Percentiles rank a stretch among this genome's conserved stretches.
These are phyloP conservation scores for Aspergillus awamori DNA, from an alignment of 2,329 filamentous ascomycete species.

Conservation along the genomic window DNA sequence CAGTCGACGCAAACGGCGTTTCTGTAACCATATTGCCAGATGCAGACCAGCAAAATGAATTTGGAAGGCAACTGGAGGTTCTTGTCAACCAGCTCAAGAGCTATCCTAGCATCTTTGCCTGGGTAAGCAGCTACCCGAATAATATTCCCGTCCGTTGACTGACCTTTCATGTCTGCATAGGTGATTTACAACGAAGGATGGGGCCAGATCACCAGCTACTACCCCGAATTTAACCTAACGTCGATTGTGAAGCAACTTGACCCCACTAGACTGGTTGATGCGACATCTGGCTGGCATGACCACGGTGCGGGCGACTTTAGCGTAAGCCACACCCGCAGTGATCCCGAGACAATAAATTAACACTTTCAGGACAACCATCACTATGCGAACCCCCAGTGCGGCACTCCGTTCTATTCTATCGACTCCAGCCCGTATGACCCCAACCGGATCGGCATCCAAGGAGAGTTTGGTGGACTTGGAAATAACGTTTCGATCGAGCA, in stretches of 20 bases:
- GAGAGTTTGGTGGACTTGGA: constrained; percentile 72
- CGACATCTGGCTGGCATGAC: constrained; percentile 68
- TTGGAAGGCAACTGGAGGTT: constrained; percentile 64
- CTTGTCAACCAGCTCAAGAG: constrained; percentile 65
- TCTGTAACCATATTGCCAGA: constrained; percentile 35
- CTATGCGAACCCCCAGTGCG: constrained; percentile 72
- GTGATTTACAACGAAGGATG: constrained; percentile 74
- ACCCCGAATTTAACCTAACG: constrained; percentile 62
- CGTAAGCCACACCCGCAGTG: constrained; percentile 22
- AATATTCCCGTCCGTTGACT: neutral
- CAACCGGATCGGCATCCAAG: constrained; percentile 66
- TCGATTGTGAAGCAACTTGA: constrained; percentile 60
- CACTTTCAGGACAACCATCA: constrained; percentile 65
- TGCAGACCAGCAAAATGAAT: constrained; percentile 63
- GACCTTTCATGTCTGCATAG: constrained; percentile 31
- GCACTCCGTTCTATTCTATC: constrained; percentile 67
- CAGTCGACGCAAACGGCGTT: neutral
- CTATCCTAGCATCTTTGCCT: constrained; percentile 67
- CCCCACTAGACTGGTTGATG: constrained; percentile 65
- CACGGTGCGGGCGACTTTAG: constrained; percentile 69
- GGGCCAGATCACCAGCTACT: constrained; percentile 59
- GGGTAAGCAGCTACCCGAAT: constrained; percentile 48
- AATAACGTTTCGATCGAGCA: constrained; percentile 65
- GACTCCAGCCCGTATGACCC: constrained; percentile 60
- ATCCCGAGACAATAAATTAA: neutral